These are phyloP conservation scores for Saxophila tyrrhenica DNA, from an alignment of 495 filamentous ascomycete species.

Conservation along the genomic window DNA sequence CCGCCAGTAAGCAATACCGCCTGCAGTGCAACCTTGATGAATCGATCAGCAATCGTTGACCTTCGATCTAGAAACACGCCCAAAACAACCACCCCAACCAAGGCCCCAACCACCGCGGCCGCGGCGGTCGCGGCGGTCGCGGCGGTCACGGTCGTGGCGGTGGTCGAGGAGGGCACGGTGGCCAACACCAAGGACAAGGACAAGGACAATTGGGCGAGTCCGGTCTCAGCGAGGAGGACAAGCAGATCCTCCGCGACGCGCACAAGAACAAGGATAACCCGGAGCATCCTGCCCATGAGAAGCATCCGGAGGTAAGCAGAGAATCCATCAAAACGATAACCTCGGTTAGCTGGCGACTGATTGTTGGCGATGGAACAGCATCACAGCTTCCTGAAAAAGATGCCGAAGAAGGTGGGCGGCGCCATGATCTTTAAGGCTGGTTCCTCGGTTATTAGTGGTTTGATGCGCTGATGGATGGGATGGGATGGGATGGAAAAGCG, in stretches of 20 bases:
- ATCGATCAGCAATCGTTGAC: no score
- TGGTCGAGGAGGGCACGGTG: no score
- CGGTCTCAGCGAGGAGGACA: slow-evolving; percentile 4
- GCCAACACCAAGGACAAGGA: no score
- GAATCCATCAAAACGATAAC: background rate
- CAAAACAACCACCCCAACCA: no score
- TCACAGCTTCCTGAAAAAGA: background rate
- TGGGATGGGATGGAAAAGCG: no score
- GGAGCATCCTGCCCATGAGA: slow-evolving; percentile 3
- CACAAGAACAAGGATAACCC: slow-evolving; percentile 10
- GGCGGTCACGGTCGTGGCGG: no score
- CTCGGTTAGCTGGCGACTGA: background rate
- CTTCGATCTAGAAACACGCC: no score
- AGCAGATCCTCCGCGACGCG: slow-evolving; percentile 5
- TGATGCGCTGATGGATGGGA: slow-evolving; percentile 1
- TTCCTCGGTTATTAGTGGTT: slow-evolving; percentile 1
- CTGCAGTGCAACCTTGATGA: no score
- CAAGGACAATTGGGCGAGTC: background rate
- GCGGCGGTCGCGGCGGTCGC: no score
- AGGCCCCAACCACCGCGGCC: no score
- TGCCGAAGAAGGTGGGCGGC: slow-evolving; percentile 21
- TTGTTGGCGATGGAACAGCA: background rate
- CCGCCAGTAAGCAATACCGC: no score
- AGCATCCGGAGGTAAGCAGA: slow-evolving; percentile 4
- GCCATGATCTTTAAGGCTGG: slow-evolving; percentile 26